Base-by-base conservation (phyloP, 2,329 filamentous ascomycete species). In the Fusarium palustre region DNA sequence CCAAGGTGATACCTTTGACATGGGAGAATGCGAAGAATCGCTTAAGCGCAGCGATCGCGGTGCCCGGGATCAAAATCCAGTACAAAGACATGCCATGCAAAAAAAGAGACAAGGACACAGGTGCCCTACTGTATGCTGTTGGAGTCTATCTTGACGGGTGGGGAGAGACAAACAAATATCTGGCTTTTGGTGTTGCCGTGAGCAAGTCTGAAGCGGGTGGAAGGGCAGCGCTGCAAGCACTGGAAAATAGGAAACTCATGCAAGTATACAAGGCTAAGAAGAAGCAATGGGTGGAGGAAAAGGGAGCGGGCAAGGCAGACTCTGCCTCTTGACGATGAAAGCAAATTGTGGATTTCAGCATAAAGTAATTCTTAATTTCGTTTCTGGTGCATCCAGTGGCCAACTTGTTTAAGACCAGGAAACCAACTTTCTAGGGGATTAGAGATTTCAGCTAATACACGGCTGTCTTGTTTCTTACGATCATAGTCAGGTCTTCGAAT, bases 201-300 rank as follows among this genome's bases (percentile, higher is more conserved):
- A 88, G 85, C 56, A 93, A 93, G 79, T 88, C 86, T 59, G 90
- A 92, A 59, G 92, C 91, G 2, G 90, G 89, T 0, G 81, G 86
- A 16, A 89, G 86, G 69, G 92, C 92, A 2, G 92, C 92, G 1
- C 79, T 81, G 42, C 81, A 83, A 69, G 91, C 90, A 1, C 73
- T 94, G 75, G 81, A 84, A 42, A 90, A 93, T 74, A 90, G 89
- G 76, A 91, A 90, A 73, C 70, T 92, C 68, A 87, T 89, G 48
- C 84, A 83, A 66, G 74, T 78, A 25, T 85, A 84, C 39, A 73
- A 77, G 24, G 79, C 81, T 24, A 86, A 85, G 74, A 89, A 85
- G 78, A 76, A 76, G 59, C 82, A 79, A 1, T 82, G 81, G 50
- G 33, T 79, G 45, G 80, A 79, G 15, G 79, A 79, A 6, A 52